Base-by-base conservation (phyloP, 805 yeast genomes). In the Maudiozyma barnettii region DNA sequence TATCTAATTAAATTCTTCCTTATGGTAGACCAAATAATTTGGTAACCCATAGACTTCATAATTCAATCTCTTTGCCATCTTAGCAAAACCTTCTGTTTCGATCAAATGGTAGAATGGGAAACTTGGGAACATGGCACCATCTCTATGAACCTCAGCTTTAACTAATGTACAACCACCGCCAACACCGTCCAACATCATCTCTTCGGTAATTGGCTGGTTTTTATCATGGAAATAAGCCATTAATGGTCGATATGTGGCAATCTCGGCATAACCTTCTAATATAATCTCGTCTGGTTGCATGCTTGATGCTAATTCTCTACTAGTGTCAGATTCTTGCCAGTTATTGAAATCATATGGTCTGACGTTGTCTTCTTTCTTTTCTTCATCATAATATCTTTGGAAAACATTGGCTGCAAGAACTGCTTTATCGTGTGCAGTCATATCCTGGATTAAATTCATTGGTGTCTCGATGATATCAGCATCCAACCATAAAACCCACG, bases 91-190 rank as follows among this genome's bases (percentile, higher is more conserved):
- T 69, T 93, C 99, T 9, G 97, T 90, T 71, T 93, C 99, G 53
- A 93, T 89, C 65, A 93, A 75, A 65, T 93, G 95, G 65, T 91
- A 90, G 73, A 93, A 93, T 50, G 99, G 93, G 78, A 93, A 93
- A 44, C 95, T 86, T 16, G 99, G 99, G 78, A 93, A 93, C 97
- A 93, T 91, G 47, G 98, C 98, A 45, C 99, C 99, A 66, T 93
- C 99, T 64, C 99, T 77, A 68, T 93, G 99, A 46, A 93, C 99
- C 56, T 90, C 97, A 10, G 97, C 95, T 63, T 91, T 88, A 29
- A 93, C 99, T 68, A 93, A 65, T 30, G 95, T 81, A 39, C 97
- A 95, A 20, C 97, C 95, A 52, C 97, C 98, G 46, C 99, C 99
- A 49, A 93, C 98, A 64, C 99, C 99, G 65, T 93, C 98, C 50